Base-by-base conservation (phyloP, 2,329 filamentous ascomycete species). In the Whalleya microplaca region DNA sequence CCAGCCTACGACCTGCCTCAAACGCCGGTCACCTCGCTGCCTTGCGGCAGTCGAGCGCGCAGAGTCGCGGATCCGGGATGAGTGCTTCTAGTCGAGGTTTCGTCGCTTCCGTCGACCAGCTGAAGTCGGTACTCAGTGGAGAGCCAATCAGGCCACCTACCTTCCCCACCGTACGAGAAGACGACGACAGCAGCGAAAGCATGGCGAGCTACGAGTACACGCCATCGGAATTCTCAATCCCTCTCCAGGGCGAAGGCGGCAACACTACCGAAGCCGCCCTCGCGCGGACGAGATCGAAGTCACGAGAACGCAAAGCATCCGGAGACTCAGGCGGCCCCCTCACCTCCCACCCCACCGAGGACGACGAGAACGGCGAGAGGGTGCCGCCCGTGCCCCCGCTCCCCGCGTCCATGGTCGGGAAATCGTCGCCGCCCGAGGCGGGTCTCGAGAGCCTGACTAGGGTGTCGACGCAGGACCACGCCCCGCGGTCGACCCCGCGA, bases 181-280 rank as follows among this genome's bases (percentile, higher is more conserved):
- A 71, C n/a, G 76, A 78, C 19, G 79, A 81, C 51, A 85, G 80
- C 66, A 81, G 78, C 54, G 88, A 91, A 51, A 90, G 87, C 71
- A 83, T 91, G 78, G 82, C 88, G 61, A 90, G 86, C 74, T 89
- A 87, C 61, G 87, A 90, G 54, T 81, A 84, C 62, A 83, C 83
- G 44, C 79, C 84, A n/a, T 89, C 86, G 6, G 88, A 91, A 66
- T 74, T 85, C 19, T 88, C 84, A 41, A 87, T 84, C 70, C 79
- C 75, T 65, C 53, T 70, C 65, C 56, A 61, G 55, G 58, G 67
- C 57, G 71, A 73, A 32, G 72, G 71, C 3, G 66, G 66, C 10
- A 63, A 71, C 42, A 55, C 61, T 20, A 72, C 70, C 21, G 65
- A 68, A 16, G 40, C 53, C 21, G 53, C 46, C 6, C 46, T 56